Conservation (phyloP, 2,329 filamentous ascomycete genomes). For the Setomelanomma holmii region DNA sequence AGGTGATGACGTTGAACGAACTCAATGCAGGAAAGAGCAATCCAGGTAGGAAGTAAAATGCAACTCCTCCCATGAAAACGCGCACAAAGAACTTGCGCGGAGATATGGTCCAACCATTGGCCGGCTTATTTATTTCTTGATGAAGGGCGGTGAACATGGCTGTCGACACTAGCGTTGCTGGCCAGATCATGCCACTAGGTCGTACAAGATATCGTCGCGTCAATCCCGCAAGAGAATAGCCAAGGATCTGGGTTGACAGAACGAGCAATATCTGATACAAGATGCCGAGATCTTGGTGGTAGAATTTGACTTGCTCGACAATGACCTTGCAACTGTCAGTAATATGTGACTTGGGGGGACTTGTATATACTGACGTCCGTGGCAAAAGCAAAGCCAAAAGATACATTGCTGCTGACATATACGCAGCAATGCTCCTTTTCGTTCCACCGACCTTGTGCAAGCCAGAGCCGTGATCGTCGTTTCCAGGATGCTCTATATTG, state of each 20-base stretch:
- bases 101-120: constrained; percentile 82
- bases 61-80: constrained; percentile 73
- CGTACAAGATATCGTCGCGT: constrained; percentile 82
- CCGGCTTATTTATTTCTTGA: constrained; percentile 81
- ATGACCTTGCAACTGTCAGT: constrained; percentile 63
- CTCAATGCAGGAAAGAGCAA: constrained; percentile 83
- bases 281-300: constrained; percentile 79
- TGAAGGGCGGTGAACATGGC: constrained; percentile 90
- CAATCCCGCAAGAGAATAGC: constrained; percentile 85
- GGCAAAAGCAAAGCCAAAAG: constrained; percentile 87
- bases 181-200: constrained; percentile 91
- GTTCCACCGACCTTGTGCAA: constrained; percentile 83
- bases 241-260: constrained; percentile 84
- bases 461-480: constrained; percentile 69
- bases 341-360: neutral
- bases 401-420: constrained; percentile 88
- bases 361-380: constrained; percentile 66
- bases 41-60: constrained; percentile 86
- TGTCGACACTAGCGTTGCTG: constrained; percentile 84
- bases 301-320: constrained; percentile 88
- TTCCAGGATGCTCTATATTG: constrained; percentile 27
- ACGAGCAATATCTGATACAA: constrained; percentile 82
- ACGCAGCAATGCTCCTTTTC: constrained; percentile 89
- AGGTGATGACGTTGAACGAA: constrained; percentile 88
- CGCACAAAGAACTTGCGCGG: constrained; percentile 84